A percentile compares a stretch with the other conserved stretches of the same genome.
Conservation (phyloP, 768 basidiomycete species). For the Tylopilus balloui region DNA sequence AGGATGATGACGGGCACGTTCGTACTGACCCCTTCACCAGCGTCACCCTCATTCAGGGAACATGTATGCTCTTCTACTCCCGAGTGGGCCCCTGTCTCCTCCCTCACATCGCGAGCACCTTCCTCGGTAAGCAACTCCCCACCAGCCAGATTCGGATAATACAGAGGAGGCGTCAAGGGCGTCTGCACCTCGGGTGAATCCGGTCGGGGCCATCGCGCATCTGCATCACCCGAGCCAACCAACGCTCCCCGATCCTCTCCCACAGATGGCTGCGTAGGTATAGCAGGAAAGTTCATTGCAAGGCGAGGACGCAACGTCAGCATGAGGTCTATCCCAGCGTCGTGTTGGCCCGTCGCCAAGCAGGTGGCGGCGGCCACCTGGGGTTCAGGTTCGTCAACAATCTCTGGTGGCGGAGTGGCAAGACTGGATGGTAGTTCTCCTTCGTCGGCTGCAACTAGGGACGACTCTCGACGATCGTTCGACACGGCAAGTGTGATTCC, state of each 20-base stretch:
- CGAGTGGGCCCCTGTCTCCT: background rate
- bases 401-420: constrained; percentile 7
- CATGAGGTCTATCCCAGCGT: too few species aligned
- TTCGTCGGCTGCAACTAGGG: background rate
- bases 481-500: background rate
- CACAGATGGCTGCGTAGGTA: background rate
- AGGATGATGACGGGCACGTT: background rate
- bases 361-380: too few species aligned
- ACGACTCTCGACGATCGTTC: background rate
- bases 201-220: background rate
- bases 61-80: background rate
- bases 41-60: too few species aligned
- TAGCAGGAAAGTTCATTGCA: too few species aligned
- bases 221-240: too few species aligned
- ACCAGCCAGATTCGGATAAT: background rate
- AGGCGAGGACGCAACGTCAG: too few species aligned
- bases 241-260: background rate
- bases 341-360: too few species aligned
- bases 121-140: background rate
- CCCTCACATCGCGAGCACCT: background rate
- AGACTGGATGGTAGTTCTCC: background rate
- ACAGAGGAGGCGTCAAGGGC: constrained; percentile 3
- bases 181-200: background rate
- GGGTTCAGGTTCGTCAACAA: too few species aligned
- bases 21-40: background rate